Evolutionary conservation across 768 basidiomycete species (phyloP).

Genomic region (Leccinum variicolor): DNA sequence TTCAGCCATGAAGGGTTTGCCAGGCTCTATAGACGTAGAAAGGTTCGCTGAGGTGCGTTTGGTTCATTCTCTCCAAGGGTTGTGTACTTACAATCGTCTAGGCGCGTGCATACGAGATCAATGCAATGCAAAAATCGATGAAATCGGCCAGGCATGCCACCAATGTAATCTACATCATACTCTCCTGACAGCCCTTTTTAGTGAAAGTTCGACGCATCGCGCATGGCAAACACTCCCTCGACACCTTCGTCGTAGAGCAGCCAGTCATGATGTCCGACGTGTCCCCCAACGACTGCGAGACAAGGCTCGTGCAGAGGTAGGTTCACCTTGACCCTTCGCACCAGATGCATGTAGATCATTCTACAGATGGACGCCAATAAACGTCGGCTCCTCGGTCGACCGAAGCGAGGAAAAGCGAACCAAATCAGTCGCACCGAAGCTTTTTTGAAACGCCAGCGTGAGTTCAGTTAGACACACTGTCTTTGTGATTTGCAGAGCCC

Average conservation of each 20-base stretch:
- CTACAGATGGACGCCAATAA: conserved; percentile 52
- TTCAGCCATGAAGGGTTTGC: conserved; percentile 58
- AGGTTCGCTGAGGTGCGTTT: conserved; percentile 73
- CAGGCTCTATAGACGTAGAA: conserved; percentile 79
- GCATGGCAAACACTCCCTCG: conserved; percentile 93
- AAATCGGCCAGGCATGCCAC: conserved; percentile 61
- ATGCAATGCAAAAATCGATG: conserved; percentile 87
- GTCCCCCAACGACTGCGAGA: conserved; percentile 82
- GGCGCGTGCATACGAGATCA: conserved; percentile 87
- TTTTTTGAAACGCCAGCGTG: conserved; percentile 75
- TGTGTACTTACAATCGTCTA: conserved; percentile 28
- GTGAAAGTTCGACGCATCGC: conserved; percentile 68
- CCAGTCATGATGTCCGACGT: conserved; percentile 90
- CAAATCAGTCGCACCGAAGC: conserved; percentile 54
- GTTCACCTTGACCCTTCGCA: conserved; percentile 5
- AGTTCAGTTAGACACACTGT: conserved; percentile 5
- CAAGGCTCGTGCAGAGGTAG: conserved; percentile 80
- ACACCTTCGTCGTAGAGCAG: conserved; percentile 87
- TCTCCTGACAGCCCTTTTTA: conserved; percentile 26
- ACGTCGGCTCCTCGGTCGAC: conserved; percentile 40
- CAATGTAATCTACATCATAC: accelerated
- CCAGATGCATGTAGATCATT: conserved; percentile 29
- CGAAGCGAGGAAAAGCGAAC: conserved; percentile 63
- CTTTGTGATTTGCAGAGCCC: not conserved
- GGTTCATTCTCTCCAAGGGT: not conserved